Evolutionary conservation across 2,329 filamentous ascomycete genomes (phyloP), one percentile per base, ranked within the genome.

Genomic region (Apiospora arundinis): DNA sequence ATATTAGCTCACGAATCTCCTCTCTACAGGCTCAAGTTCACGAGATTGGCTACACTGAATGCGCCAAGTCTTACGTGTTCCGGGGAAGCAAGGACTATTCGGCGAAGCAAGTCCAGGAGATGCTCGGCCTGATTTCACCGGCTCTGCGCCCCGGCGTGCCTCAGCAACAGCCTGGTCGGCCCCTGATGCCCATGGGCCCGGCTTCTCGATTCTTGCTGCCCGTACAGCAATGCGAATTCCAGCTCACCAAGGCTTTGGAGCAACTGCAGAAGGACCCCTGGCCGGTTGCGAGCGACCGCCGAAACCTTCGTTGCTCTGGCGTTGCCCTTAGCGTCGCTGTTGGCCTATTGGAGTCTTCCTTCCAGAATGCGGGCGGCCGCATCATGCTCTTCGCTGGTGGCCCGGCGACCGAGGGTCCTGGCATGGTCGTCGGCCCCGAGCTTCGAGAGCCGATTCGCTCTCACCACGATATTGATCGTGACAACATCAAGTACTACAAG

Each of bases 401-500:
- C 46, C 92, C 96, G 69, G 95, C 95, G 52, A 99, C 96, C 0
- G 96, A 99, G 82, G 96, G 96, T 1, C 96, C 96, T 14, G 96
- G 96, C 73, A 95, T 97, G 89, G 96, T 99, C 44, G 96, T 99
- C 80, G 95, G 95, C 2, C 94, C 96, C 32, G 96, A 99, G 83
- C 86, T 99, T 75, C 93, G 95, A 81, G 96, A 99, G 81, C 95
- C 97, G 12, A 98, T 99, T 75, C 92, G 96, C 79, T 98, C 95
- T 56, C 96, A 99, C 84, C 96, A 99, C 83, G 96, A 99, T 79
- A 99, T 99, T 82, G 96, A 99, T 81, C 91, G 95, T 71, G 96
- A 99, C 83, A 98, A 98, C 81, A 97, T 97, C 85, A 99, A 99
- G 83, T 98, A 98, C 84, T 98, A 97, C 85, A 99, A 99, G 88